These are phyloP conservation scores for Fomitopsis palustris DNA, from an alignment of 1,284 basidiomycete genomes.

Conservation along the genomic window DNA sequence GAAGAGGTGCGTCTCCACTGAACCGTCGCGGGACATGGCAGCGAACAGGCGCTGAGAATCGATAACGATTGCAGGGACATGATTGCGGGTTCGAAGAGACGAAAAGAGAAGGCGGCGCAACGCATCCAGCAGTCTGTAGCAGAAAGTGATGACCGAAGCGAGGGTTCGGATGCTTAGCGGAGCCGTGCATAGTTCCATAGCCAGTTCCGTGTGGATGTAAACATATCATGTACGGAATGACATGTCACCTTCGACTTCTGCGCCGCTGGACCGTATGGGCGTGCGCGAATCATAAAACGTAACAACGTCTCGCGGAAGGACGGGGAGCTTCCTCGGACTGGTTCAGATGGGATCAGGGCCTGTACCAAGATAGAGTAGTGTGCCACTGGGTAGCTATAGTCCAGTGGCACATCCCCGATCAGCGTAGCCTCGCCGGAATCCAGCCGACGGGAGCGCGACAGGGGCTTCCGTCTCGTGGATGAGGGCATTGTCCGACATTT, in stretches of 20 bases:
- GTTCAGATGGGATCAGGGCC: neutral
- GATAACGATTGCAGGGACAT: constrained; percentile 12
- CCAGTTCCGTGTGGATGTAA: neutral
- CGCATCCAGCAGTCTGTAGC: neutral
- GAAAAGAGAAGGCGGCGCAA: constrained; percentile 16
- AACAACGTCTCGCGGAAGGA: neutral
- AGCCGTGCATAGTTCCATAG: neutral
- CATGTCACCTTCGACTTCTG: neutral
- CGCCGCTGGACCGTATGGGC: neutral
- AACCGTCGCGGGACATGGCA: neutral
- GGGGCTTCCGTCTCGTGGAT: neutral
- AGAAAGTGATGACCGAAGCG: neutral
- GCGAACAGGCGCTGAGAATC: neutral
- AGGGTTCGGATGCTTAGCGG: neutral
- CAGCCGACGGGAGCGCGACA: neutral
- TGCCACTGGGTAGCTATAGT: constrained; percentile 1
- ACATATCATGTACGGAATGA: neutral
- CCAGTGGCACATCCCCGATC: constrained; percentile 2
- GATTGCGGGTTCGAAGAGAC: constrained; percentile 13
- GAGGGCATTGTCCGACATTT: neutral
- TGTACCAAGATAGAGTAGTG: neutral
- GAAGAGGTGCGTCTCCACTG: constrained; percentile 50
- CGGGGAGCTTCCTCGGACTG: neutral
- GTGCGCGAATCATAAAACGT: neutral
- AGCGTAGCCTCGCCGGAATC: neutral